phyloP scores from a whole-genome alignment of 108 stramenopile genomes.

The Aurantiochytrium sp. region DNA sequence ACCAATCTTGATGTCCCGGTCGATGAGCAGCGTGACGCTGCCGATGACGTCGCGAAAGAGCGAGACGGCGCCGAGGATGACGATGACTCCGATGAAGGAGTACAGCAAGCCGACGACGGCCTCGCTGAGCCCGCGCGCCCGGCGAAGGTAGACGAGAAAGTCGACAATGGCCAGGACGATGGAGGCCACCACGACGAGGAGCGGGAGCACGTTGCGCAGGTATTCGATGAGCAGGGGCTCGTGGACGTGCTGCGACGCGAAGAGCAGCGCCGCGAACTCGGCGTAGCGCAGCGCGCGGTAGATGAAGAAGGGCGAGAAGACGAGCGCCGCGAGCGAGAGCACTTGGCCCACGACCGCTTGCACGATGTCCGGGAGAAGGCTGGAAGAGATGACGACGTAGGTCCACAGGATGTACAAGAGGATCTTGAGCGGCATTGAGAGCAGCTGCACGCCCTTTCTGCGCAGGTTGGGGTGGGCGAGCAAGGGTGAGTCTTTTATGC shows the following conservation, averaged over 20 bases:
- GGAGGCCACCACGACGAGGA: neutral
- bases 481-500: neutral
- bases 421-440: neutral
- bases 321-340: neutral
- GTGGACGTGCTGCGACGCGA: neutral
- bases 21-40: neutral
- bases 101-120: neutral
- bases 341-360: neutral
- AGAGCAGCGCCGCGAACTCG: neutral
- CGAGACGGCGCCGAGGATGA: neutral
- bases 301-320: neutral
- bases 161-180: neutral
- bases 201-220: neutral
- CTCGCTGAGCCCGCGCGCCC: neutral
- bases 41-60: neutral
- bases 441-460: neutral
- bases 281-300: neutral
- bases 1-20: neutral
- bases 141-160: neutral
- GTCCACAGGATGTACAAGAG: neutral
- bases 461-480: neutral
- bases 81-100: neutral
- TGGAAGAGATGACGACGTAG: neutral
- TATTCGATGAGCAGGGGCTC: neutral
- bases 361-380: neutral